Conservation (phyloP, 176 grass and related monocot genomes). For the Aegilops speltoides region DNA sequence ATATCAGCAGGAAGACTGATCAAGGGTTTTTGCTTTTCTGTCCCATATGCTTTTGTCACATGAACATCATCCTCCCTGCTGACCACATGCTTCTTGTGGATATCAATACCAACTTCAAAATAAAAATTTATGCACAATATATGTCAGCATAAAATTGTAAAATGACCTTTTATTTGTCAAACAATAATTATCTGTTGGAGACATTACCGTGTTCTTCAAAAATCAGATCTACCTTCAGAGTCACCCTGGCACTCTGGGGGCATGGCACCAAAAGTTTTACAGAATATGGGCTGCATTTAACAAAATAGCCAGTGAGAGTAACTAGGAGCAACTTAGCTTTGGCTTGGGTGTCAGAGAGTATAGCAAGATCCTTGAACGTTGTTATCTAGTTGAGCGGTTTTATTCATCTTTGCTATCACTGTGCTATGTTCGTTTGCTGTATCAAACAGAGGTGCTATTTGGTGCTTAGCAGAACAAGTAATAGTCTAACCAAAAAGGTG, state of each 20-base stretch:
- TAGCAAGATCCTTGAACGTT: conserved; percentile 4
- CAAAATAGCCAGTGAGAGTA: conserved; percentile 26
- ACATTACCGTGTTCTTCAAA: conserved; percentile 92
- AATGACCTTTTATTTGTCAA: neutral
- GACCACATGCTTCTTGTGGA: conserved; percentile 70
- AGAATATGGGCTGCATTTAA: conserved; percentile 78
- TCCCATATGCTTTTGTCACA: conserved; percentile 21
- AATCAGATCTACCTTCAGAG: conserved; percentile 79
- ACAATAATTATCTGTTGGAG: conserved; percentile 8
- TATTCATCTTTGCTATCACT: conserved; percentile 3
- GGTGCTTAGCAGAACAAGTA: conserved; percentile 6
- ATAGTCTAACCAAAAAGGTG: conserved; percentile 2
- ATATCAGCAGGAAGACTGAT: conserved; percentile 42
- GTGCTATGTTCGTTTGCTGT: neutral
- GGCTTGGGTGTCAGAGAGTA: neutral
- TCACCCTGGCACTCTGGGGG: conserved; percentile 62
- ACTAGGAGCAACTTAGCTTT: conserved; percentile 23
- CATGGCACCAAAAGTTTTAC: conserved; percentile 64
- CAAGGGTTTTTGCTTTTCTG: conserved; percentile 24
- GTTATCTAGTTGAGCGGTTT: neutral
- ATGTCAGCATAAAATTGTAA: conserved; percentile 33
- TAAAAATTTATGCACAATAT: conserved; percentile 20
- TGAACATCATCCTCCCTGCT: conserved; percentile 47
- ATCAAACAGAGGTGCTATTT: conserved; percentile 7
- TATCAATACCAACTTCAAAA: conserved; percentile 83